These are phyloP conservation scores for Monosporascus ibericus DNA, from an alignment of 2,329 filamentous ascomycete genomes.

Conservation along the genomic window DNA sequence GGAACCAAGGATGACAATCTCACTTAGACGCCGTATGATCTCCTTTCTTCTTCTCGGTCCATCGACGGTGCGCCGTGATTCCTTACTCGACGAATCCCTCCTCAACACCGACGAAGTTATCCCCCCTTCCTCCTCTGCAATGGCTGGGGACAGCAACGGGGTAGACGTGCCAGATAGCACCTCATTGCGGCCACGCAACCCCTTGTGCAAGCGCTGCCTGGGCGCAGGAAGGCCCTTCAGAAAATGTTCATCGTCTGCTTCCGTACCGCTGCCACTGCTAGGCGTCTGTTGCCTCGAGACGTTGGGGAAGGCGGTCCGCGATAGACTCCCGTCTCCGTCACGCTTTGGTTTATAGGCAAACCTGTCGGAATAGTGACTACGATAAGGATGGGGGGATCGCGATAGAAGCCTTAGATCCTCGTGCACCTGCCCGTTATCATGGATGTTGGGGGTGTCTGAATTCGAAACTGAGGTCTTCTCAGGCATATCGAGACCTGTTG, in stretches of 20 bases:
- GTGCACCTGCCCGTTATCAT: slow-evolving; percentile 27
- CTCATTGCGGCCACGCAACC: slow-evolving; percentile 59
- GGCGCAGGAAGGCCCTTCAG: slow-evolving; percentile 81
- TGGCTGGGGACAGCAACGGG: slow-evolving; percentile 44
- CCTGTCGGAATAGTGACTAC: slow-evolving; percentile 46
- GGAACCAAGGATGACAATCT: slow-evolving; percentile 44
- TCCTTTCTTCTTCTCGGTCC: slow-evolving; percentile 41
- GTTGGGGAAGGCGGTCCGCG: slow-evolving; percentile 18
- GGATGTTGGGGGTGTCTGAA: slow-evolving; percentile 10
- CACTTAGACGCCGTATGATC: slow-evolving; percentile 44
- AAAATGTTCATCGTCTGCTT: slow-evolving; percentile 90
- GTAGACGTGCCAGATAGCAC: slow-evolving; percentile 48
- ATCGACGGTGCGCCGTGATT: slow-evolving; percentile 24
- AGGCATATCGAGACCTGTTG: slow-evolving; percentile 36
- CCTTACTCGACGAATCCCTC: slow-evolving; percentile 17
- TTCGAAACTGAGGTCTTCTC: slow-evolving; percentile 28
- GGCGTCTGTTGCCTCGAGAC: slow-evolving; percentile 49
- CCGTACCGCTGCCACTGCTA: slow-evolving; percentile 84
- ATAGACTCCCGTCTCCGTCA: slow-evolving; percentile 15
- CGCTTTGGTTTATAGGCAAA: slow-evolving; percentile 17
- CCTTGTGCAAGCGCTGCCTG: slow-evolving; percentile 67
- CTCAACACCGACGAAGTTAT: slow-evolving; percentile 13
- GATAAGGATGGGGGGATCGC: slow-evolving; percentile 64
- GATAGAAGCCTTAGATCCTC: slow-evolving; percentile 42
- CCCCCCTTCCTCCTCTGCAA: slow-evolving; percentile 35